Percentiles rank a stretch among this genome's conserved stretches.
These are phyloP conservation scores for Penicillium sp. DNA, from an alignment of 2,329 filamentous ascomycete genomes.

Conservation along the genomic window DNA sequence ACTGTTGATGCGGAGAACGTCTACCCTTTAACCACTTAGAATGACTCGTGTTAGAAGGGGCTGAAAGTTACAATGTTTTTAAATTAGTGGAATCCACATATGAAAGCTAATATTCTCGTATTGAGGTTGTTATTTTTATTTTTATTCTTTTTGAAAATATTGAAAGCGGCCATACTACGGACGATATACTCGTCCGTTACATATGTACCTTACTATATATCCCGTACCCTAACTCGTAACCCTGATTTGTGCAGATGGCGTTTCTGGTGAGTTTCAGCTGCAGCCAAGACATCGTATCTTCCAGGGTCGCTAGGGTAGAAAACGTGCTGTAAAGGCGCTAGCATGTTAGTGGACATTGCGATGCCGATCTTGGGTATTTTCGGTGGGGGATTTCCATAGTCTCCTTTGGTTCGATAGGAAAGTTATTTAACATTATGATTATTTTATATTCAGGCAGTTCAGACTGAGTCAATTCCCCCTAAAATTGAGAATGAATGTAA, in stretches of 20 bases:
- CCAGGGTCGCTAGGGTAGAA: too few relatives aligned
- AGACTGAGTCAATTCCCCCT: not conserved
- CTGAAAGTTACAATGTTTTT: not conserved
- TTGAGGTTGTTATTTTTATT: not conserved
- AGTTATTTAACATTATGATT: not conserved
- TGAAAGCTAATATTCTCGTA: not conserved
- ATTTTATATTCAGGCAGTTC: not conserved
- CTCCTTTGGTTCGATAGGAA: too few relatives aligned
- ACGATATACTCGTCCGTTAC: not conserved
- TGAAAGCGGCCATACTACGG: not conserved
- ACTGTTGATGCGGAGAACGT: not conserved
- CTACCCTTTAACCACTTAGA: not conserved
- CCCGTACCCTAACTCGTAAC: not conserved
- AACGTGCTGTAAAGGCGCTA: not conserved
- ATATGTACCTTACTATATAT: not conserved
- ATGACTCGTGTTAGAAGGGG: not conserved
- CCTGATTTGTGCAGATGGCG: not conserved
- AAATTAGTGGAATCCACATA: not conserved
- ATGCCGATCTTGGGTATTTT: not conserved
- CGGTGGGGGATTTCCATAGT: not conserved
- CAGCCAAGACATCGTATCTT: too few relatives aligned
- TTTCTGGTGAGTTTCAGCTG: too few relatives aligned
- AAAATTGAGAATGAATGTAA: too few relatives aligned
- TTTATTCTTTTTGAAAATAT: not conserved
- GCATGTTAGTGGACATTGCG: not conserved